phyloP scores from a whole-genome alignment of 2,329 filamentous ascomycete species.

The Septoria petroselini region DNA sequence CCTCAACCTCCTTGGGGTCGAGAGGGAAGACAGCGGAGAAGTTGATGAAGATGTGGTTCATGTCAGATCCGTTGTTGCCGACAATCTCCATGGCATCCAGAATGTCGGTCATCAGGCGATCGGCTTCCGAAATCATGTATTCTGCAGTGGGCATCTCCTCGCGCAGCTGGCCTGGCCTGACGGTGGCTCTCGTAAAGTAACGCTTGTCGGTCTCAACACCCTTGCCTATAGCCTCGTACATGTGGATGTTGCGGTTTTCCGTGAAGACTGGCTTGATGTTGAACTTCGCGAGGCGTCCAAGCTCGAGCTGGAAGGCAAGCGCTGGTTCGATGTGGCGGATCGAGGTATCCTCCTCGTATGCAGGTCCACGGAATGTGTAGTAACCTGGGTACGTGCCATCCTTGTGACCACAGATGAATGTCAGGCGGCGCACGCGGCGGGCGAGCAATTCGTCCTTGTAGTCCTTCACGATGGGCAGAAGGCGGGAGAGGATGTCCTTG shows the following conservation, averaged over 20 bases:
- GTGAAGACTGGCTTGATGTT: constrained; percentile 98
- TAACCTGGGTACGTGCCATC: constrained; percentile 95
- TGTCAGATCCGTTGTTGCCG: constrained; percentile 97
- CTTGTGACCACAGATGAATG: constrained; percentile 92
- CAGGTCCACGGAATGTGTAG: constrained; percentile 94
- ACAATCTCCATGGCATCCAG: constrained; percentile 97
- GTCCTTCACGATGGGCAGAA: constrained; percentile 70
- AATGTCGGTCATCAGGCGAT: constrained; percentile 95
- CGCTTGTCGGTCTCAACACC: constrained; percentile 93
- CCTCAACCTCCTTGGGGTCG: constrained; percentile 81
- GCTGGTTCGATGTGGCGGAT: constrained; percentile 97
- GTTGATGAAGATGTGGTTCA: constrained; percentile 99
- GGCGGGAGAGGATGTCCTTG: constrained; percentile 71
- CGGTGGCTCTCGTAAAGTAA: constrained; percentile 95
- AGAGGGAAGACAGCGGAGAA: constrained; percentile 96
- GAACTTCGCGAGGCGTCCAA: constrained; percentile 91
- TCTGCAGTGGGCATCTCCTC: constrained; percentile 98
- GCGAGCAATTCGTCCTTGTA: constrained; percentile 80
- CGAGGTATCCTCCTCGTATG: constrained; percentile 85
- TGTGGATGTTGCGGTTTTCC: constrained; percentile 98
- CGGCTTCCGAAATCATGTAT: constrained; percentile 95
- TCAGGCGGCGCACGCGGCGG: constrained; percentile 81
- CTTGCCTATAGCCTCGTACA: constrained; percentile 96
- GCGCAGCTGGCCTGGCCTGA: constrained; percentile 86
- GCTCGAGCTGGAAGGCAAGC: constrained; percentile 96